Percentiles rank a stretch among this genome's conserved stretches.
These are phyloP conservation scores for Trichosporon ovoides DNA, from an alignment of 1,284 basidiomycete species.

Conservation along the genomic window DNA sequence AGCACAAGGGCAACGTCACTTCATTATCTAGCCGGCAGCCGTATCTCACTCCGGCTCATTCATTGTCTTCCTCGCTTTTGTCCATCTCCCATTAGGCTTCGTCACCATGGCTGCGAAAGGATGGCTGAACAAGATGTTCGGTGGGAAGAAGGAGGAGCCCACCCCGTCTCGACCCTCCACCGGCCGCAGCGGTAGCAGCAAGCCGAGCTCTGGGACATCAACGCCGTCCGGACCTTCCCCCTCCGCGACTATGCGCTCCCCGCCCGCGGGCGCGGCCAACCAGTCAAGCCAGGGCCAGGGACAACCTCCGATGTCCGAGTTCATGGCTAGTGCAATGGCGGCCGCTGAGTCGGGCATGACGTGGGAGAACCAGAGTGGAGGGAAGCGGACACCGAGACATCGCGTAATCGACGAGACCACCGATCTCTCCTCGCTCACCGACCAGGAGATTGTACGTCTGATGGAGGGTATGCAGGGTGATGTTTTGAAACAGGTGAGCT, in stretches of 20 bases:
- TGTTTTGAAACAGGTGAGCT: conserved; percentile 31
- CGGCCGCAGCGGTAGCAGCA: neutral
- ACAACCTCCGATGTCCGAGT: conserved; percentile 7
- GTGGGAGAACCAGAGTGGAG: neutral
- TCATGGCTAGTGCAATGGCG: conserved; percentile 11
- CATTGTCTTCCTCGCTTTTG: neutral
- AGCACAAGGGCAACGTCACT: too few relatives aligned
- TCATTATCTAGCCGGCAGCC: too few relatives aligned
- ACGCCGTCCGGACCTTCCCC: neutral
- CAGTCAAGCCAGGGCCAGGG: neutral
- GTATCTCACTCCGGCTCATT: too few relatives aligned
- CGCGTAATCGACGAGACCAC: conserved; percentile 47
- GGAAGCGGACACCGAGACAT: neutral
- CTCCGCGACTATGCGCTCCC: too few relatives aligned
- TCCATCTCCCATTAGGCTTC: neutral
- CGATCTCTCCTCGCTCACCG: conserved; percentile 44
- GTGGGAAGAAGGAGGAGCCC: neutral
- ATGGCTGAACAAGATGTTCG: conserved; percentile 1
- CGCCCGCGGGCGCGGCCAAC: neutral
- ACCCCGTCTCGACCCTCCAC: neutral
- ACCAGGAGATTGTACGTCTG: conserved; percentile 47
- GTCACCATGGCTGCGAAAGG: neutral
- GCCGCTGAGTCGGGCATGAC: conserved; percentile 11
- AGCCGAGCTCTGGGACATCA: neutral
- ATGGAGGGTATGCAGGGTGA: conserved; percentile 43